These are phyloP conservation scores for Oryza glaberrima DNA, from an alignment of 176 grass and related monocot species.

Conservation along the genomic window DNA sequence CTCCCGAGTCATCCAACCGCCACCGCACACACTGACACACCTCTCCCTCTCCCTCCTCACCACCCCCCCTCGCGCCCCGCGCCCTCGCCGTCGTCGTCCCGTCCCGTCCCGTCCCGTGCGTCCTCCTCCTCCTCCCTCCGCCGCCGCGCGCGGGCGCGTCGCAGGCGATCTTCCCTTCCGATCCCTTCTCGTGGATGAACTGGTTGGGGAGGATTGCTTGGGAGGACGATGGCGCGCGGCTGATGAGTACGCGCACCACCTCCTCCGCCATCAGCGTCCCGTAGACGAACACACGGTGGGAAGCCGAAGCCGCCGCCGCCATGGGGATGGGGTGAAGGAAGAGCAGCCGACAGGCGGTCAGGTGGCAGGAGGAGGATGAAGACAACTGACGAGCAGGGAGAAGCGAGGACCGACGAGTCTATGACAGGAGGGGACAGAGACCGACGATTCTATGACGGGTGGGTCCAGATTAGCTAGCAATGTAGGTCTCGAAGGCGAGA, in stretches of 20 bases:
- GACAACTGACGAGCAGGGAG: background rate
- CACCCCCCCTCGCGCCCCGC: too few species aligned
- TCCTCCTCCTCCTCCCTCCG: too few species aligned
- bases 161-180: too few species aligned
- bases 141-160: too few species aligned
- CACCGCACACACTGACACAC: background rate
- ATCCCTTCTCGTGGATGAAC: slow-evolving; percentile 16
- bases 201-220: slow-evolving; percentile 58
- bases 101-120: too few species aligned
- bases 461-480: too few species aligned
- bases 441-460: too few species aligned
- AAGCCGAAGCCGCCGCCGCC: background rate
- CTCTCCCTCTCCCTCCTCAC: background rate
- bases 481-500: too few species aligned
- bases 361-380: background rate
- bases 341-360: background rate
- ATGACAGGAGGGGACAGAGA: too few species aligned
- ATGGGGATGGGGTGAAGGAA: background rate
- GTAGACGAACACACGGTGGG: slow-evolving; percentile 83
- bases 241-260: slow-evolving; percentile 65
- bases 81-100: too few species aligned
- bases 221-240: slow-evolving; percentile 60
- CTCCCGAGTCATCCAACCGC: background rate
- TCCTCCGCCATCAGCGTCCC: slow-evolving; percentile 81
- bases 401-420: background rate